A percentile compares a stretch with the other conserved stretches of the same genome.
Evolutionary conservation across 73 alveolate species (phyloP).

Genomic region (Tetrahymena thermophila): DNA sequence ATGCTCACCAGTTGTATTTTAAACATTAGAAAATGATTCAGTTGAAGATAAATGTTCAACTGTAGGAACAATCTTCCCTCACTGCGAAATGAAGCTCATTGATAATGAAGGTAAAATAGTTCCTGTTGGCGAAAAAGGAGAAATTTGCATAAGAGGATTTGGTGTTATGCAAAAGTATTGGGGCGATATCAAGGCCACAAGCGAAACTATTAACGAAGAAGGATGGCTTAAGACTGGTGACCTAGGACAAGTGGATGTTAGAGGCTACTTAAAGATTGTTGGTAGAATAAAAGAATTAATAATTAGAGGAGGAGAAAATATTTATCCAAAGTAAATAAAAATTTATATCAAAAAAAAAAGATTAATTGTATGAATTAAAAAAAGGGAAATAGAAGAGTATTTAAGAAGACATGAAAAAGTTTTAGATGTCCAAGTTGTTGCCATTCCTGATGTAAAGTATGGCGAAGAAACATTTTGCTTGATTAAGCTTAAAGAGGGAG

Average conservation of each 20-base stretch:
- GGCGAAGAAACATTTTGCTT: slow-evolving; percentile 84
- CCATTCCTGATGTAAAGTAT: slow-evolving; percentile 56
- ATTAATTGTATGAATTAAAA: not conserved
- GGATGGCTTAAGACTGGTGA: slow-evolving; percentile 80
- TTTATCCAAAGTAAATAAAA: slow-evolving; percentile 53
- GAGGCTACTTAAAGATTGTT: slow-evolving; percentile 63
- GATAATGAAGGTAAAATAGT: slow-evolving; percentile 32
- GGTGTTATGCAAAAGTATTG: slow-evolving; percentile 72
- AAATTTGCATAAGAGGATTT: slow-evolving; percentile 67
- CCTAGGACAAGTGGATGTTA: slow-evolving; percentile 57
- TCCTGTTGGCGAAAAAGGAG: slow-evolving; percentile 47
- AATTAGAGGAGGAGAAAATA: slow-evolving; percentile 89
- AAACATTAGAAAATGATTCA: slow-evolving; percentile 12
- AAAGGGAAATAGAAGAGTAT: slow-evolving; percentile 64
- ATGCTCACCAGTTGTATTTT: slow-evolving; percentile 20
- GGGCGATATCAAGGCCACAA: slow-evolving; percentile 66
- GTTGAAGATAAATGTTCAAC: slow-evolving; percentile 36
- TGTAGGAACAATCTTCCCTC: slow-evolving; percentile 47
- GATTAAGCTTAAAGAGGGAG: slow-evolving; percentile 50
- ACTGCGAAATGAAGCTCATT: slow-evolving; percentile 46
- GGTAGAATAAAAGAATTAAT: slow-evolving; percentile 84
- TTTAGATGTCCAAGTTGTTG: slow-evolving; percentile 66
- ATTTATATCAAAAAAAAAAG: not conserved
- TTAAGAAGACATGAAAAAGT: slow-evolving; percentile 52
- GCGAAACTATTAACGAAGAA: slow-evolving; percentile 46